Conservation (phyloP, 805 yeast species). For the Yamadazyma endophytica region DNA sequence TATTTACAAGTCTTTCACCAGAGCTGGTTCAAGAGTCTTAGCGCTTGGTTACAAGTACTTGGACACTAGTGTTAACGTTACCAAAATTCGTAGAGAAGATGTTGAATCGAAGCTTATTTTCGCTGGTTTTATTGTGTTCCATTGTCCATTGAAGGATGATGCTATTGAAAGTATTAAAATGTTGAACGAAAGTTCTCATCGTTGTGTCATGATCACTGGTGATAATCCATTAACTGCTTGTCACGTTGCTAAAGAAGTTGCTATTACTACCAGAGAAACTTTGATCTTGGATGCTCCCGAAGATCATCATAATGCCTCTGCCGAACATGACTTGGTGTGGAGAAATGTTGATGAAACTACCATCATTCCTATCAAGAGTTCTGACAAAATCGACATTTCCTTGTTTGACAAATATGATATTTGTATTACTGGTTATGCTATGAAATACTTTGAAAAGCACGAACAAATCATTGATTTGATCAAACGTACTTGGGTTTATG, state of each 20-base stretch:
- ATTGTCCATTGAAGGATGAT: constrained; percentile 92
- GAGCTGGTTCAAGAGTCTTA: constrained; percentile 93
- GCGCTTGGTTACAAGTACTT: constrained; percentile 87
- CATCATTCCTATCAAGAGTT: constrained; percentile 61
- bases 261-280: constrained; percentile 77
- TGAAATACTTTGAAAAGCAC: constrained; percentile 62
- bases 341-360: constrained; percentile 76
- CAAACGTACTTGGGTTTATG: constrained; percentile 93
- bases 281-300: constrained; percentile 85
- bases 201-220: constrained; percentile 97
- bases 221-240: constrained; percentile 98
- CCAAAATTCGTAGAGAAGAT: constrained; percentile 63
- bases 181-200: constrained; percentile 93
- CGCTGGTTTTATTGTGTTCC: constrained; percentile 94
- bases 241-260: constrained; percentile 93
- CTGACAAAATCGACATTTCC: constrained; percentile 49
- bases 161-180: constrained; percentile 86
- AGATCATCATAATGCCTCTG: constrained; percentile 48
- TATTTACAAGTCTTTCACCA: constrained; percentile 82
- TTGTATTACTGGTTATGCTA: constrained; percentile 88
- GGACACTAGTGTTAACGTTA: constrained; percentile 44
- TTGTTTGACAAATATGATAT: constrained; percentile 71
- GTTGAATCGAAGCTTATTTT: constrained; percentile 73
- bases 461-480: constrained; percentile 67
- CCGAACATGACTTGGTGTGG: constrained; percentile 66